These are phyloP conservation scores for Russula vinacea DNA, from an alignment of 768 basidiomycete genomes.

Conservation along the genomic window DNA sequence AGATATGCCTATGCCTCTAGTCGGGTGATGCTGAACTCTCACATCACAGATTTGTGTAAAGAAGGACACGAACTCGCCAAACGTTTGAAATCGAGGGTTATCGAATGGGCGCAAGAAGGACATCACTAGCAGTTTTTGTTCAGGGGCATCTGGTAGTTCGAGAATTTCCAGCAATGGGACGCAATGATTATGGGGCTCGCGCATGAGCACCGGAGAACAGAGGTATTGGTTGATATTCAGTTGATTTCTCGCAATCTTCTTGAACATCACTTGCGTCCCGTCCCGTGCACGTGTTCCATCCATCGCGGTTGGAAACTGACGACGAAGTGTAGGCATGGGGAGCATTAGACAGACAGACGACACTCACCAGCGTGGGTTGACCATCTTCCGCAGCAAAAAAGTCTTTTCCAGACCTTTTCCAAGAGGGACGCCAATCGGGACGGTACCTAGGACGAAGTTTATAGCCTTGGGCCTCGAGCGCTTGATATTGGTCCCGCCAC, in stretches of 20 bases:
- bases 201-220: conserved; percentile 13
- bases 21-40: neutral
- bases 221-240: neutral
- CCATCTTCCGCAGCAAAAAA: conserved; percentile 11
- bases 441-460: conserved; percentile 12
- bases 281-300: conserved; percentile 26
- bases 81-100: conserved; percentile 25
- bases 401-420: conserved; percentile 3
- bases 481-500: conserved; percentile 18
- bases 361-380: conserved; percentile 11
- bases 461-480: conserved; percentile 16
- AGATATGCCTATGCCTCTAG: neutral
- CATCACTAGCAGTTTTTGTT: conserved; percentile 22
- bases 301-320: conserved; percentile 10
- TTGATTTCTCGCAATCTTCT: conserved; percentile 18
- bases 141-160: neutral
- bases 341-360: neutral
- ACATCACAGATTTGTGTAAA: conserved; percentile 22
- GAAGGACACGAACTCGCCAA: conserved; percentile 27
- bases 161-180: conserved; percentile 19
- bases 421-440: conserved; percentile 7
- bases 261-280: conserved; percentile 26
- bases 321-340: neutral
- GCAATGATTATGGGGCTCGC: conserved; percentile 8
- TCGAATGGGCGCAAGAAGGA: conserved; percentile 23